Conservation (phyloP, 2,329 filamentous ascomycete genomes). For the Ceratocystis cubensis region DNA sequence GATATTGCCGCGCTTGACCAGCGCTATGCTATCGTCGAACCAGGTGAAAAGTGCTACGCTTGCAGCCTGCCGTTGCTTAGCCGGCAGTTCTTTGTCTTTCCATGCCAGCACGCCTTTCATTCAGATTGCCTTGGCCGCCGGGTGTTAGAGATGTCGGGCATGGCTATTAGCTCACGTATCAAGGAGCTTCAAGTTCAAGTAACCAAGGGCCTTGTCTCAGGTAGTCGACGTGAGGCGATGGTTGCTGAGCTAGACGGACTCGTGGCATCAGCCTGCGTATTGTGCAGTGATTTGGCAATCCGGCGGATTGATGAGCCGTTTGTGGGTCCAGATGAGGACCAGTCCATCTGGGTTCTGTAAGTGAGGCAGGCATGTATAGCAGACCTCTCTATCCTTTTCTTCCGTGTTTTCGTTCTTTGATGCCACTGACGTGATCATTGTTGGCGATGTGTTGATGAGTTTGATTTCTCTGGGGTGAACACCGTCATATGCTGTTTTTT, state of each 20-base stretch:
- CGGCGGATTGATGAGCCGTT: slow-evolving; percentile 92
- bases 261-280: slow-evolving; percentile 78
- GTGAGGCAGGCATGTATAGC: background rate
- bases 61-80: slow-evolving; percentile 78
- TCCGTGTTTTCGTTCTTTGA: background rate
- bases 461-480: slow-evolving; percentile 4
- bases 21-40: slow-evolving; percentile 91
- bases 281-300: slow-evolving; percentile 91
- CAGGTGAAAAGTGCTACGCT: slow-evolving; percentile 84
- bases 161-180: slow-evolving; percentile 66
- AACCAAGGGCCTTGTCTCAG: slow-evolving; percentile 57
- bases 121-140: slow-evolving; percentile 82
- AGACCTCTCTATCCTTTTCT: background rate
- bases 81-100: slow-evolving; percentile 94
- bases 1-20: slow-evolving; percentile 79
- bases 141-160: slow-evolving; percentile 69
- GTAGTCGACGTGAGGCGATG: slow-evolving; percentile 64
- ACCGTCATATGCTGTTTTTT: background rate
- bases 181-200: slow-evolving; percentile 75
- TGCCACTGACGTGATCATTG: background rate
- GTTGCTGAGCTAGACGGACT: slow-evolving; percentile 83
- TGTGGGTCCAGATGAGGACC: slow-evolving; percentile 58
- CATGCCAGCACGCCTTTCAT: slow-evolving; percentile 95
- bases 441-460: background rate
- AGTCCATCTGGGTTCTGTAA: slow-evolving; percentile 66